A percentile compares a stretch with the other conserved stretches of the same genome.
phyloP scores from a whole-genome alignment of 257 asterid species.

The Scutellaria baicalensis region DNA sequence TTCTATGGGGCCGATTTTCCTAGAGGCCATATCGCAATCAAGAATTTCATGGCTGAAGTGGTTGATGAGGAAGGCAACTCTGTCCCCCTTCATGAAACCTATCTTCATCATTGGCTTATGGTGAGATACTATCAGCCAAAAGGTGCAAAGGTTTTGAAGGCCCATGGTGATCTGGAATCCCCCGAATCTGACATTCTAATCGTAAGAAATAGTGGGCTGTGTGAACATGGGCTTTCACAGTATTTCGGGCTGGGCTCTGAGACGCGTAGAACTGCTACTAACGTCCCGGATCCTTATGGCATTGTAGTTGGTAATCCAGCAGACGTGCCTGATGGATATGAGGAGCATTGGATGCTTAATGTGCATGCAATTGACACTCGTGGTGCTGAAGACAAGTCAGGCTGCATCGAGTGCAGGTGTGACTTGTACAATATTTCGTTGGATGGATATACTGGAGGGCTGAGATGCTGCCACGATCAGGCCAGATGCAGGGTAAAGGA shows the following conservation, averaged over 20 bases:
- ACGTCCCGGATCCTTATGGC: slow-evolving; percentile 72
- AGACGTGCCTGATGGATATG: slow-evolving; percentile 54
- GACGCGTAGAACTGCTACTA: slow-evolving; percentile 54
- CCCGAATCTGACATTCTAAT: slow-evolving; percentile 21
- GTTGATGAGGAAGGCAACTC: slow-evolving; percentile 55
- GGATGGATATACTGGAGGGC: slow-evolving; percentile 58
- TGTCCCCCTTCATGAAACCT: slow-evolving; percentile 63
- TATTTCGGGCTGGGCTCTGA: slow-evolving; percentile 90
- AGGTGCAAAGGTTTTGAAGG: slow-evolving; percentile 10
- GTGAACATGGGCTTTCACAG: slow-evolving; percentile 44
- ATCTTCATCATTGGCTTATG: slow-evolving; percentile 75
- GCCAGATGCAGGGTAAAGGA: slow-evolving; percentile 45
- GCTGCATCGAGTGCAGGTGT: slow-evolving; percentile 82
- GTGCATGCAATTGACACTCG: slow-evolving; percentile 87
- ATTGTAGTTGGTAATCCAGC: slow-evolving; percentile 59
- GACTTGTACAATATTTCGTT: slow-evolving; percentile 59
- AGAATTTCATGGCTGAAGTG: slow-evolving; percentile 57
- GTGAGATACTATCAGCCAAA: slow-evolving; percentile 35
- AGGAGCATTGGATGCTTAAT: slow-evolving; percentile 66
- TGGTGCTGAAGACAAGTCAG: slow-evolving; percentile 55
- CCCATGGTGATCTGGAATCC: slow-evolving; percentile 4
- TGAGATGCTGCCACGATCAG: slow-evolving; percentile 65
- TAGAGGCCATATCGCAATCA: slow-evolving; percentile 64
- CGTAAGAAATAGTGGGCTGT: slow-evolving; percentile 48
- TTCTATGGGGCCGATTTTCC: slow-evolving; percentile 54